phyloP scores from a whole-genome alignment of 176 grass and related monocot species.

The Oryza glaberrima region DNA sequence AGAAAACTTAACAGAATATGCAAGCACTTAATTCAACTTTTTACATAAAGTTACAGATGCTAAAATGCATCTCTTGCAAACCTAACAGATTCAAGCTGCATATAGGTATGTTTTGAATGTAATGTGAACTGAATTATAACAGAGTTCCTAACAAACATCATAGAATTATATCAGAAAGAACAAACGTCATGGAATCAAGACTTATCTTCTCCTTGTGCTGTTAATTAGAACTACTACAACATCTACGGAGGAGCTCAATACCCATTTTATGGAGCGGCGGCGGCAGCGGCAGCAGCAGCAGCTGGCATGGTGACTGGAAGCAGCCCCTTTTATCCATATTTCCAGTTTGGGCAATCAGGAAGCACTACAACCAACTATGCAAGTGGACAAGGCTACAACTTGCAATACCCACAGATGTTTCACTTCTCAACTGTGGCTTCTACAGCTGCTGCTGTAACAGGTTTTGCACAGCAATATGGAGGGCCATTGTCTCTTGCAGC shows the following conservation, averaged over 20 bases:
- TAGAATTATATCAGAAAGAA: not conserved
- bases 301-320: conserved; percentile 82
- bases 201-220: conserved; percentile 30
- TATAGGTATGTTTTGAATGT: not conserved
- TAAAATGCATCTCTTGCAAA: not conserved
- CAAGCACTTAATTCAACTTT: not conserved
- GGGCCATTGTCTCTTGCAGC: conserved; percentile 76
- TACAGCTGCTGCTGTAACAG: conserved; percentile 71
- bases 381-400: conserved; percentile 71
- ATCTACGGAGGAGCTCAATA: conserved; percentile 82
- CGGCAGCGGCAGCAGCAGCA: conserved; percentile 8
- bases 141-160: conserved; percentile 21
- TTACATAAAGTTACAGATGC: not conserved
- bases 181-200: not conserved
- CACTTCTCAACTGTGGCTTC: conserved; percentile 76
- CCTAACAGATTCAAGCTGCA: not conserved
- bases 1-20: conserved; percentile 24
- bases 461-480: conserved; percentile 77
- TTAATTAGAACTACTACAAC: conserved; percentile 86
- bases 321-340: conserved; percentile 78
- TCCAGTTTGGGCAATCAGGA: conserved; percentile 76
- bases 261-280: conserved; percentile 80
- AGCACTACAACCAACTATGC: conserved; percentile 58
- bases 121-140: not conserved
- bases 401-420: conserved; percentile 89